Base-by-base conservation (phyloP, 139 green algal genomes). In the Pleodorina starrii region DNA sequence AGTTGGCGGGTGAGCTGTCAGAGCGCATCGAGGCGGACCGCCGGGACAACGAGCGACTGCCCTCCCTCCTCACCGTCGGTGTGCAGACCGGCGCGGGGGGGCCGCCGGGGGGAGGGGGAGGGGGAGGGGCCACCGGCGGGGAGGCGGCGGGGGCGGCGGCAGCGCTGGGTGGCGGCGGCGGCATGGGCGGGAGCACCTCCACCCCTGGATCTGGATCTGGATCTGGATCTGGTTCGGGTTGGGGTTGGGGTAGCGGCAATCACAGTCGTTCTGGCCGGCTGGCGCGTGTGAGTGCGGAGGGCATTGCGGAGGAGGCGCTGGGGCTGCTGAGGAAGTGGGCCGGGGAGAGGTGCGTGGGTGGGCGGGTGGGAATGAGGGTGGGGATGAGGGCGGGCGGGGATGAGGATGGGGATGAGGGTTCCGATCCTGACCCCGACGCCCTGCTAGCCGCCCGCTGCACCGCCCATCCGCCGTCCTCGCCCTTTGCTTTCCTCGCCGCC, bases 1-100 rank as follows among this genome's bases (percentile, higher is more conserved):
- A 96, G 89, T 89, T 96, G 54, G 91, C 73, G 0, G 66, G 75
- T 0, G 96, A 98, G 94, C 91, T 98, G 77, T 90, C 94, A 71
- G 94, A 97, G 74, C 90, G 96, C 16, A 71, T 97, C 21, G 84
- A 90, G 5, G 83, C 54, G 29, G 96, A 98, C 87, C 90, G 90
- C 29, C 42, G 66, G 32, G 42, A 75, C 19, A 36, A 91, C 69
- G 38, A 88, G 66, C 93, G 94, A 29, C 17, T 86, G 63, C 94
- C 95, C 1, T 40, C 69, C 29, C 85, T 90, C 46, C 89, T 96
- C 17, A 95, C 92, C 0, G 88, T 95, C 19, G 50, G 76, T 12
- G 29, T 92, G 25, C 60, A 72, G 36, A 43, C 40, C 19, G 85
- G 60, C 11, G 73, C 4, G 6, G 32, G 9, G 6, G 66, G 9